Evolutionary conservation across 768 basidiomycete species (phyloP), one percentile per base, ranked within the genome.

Genomic region (Ramaria rubella): DNA sequence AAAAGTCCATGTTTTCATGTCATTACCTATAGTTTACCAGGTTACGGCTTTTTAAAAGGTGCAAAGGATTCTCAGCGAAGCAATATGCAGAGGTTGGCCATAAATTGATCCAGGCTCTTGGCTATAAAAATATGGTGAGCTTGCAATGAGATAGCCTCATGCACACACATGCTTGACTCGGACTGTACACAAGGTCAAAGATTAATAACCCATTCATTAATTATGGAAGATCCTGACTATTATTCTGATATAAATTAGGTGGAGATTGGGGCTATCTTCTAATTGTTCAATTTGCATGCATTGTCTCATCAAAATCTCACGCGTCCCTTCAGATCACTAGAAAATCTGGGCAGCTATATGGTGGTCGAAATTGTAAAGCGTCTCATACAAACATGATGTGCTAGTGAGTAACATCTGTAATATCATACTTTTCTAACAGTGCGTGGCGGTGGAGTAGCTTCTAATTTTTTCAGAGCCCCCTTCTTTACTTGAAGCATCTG

Each of bases 1-100:
- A 67, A 72, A 0, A 71, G 78, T 4, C 83, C 82, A 1, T 79
- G 75, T 50, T 86, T 86, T 64, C 81, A 85, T 59, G 80, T 86
- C 21, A 81, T 86, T 0, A 79, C 78, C 0, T 59, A 76, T 33
- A 79, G 82, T 61, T 61, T 85, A 15, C 85, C 83, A 8, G 81
- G 81, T 0, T 86, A 68, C 65, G 83, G 81, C 0, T 85, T 83
- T 66, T 84, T 83, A 0, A 75, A 81, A 42, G 80, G 76, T 0
- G 76, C 80, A 73, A 72, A 57, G 81, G 82, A 0, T 85, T 85
- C 59, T 8, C 30, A 31, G 19, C 19, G 5, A 14, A 2, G 7
- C 31, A 51, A 46, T 82, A 78, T 49, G 81, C 81, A 1, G 80
- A 85, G 69, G 83, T 78, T 43, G 24, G 52, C 57, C 52, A 67